phyloP scores from a whole-genome alignment of 2,329 filamentous ascomycete species.

The Zymoseptoria crescenta region DNA sequence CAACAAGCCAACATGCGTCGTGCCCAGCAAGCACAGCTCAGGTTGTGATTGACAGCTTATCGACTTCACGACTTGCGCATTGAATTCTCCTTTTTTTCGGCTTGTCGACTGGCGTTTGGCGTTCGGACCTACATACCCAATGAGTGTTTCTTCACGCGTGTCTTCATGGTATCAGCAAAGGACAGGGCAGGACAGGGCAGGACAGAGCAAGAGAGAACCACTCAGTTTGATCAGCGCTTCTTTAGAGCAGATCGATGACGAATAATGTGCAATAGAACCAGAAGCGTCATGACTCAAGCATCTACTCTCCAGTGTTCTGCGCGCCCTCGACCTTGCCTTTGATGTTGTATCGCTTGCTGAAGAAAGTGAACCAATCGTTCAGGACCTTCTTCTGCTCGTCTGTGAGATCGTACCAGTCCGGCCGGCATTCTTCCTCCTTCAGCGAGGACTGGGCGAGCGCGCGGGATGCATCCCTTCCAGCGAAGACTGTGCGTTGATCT shows the following conservation, averaged over 20 bases:
- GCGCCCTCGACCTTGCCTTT: conserved; percentile 49
- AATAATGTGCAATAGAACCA: not conserved
- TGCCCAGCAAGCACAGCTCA: conserved; percentile 21
- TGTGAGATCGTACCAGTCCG: conserved; percentile 74
- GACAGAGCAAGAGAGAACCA: not conserved
- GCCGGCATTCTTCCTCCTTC: conserved; percentile 70
- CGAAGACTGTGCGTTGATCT: conserved; percentile 62
- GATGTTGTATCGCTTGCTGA: conserved; percentile 93
- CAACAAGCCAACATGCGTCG: conserved; percentile 20
- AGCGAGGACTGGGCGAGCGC: conserved; percentile 81
- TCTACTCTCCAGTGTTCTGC: conserved; percentile 21
- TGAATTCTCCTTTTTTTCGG: not conserved
- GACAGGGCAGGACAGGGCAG: not conserved
- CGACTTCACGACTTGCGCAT: not conserved
- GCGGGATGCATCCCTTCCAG: conserved; percentile 90
- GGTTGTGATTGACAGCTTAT: conserved; percentile 2
- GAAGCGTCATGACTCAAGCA: not conserved
- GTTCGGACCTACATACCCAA: conserved; percentile 25
- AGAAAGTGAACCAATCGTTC: conserved; percentile 92
- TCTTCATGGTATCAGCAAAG: not conserved
- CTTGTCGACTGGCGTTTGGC: conserved; percentile 9
- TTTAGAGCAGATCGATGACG: not conserved
- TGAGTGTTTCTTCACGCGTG: conserved; percentile 16
- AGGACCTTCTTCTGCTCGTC: conserved; percentile 81
- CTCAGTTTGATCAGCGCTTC: not conserved